phyloP scores from a whole-genome alignment of 2,329 filamentous ascomycete genomes.

The Aspergillus intermedius region DNA sequence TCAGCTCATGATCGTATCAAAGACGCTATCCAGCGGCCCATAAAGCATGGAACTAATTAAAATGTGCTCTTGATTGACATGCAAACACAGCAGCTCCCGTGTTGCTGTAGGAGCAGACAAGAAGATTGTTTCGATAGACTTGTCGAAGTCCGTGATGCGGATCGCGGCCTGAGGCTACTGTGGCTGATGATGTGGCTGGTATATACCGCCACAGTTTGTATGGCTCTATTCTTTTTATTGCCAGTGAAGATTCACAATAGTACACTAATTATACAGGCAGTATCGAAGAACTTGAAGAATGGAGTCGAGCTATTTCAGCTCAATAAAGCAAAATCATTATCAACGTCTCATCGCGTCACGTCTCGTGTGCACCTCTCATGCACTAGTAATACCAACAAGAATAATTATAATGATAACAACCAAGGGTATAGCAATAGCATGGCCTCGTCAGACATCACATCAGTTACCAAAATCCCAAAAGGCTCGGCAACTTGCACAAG shows the following conservation, averaged over 20 bases:
- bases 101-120: slow-evolving; percentile 6
- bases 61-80: slow-evolving; percentile 3
- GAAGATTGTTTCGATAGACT: slow-evolving; percentile 4
- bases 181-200: slow-evolving; percentile 14
- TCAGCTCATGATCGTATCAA: slow-evolving; percentile 26
- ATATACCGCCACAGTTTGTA: slow-evolving; percentile 19
- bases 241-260: too few relatives aligned
- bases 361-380: slow-evolving; percentile 9
- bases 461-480: slow-evolving; percentile 15
- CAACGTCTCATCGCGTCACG: not conserved
- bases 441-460: slow-evolving; percentile 1
- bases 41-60: slow-evolving; percentile 7
- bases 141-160: not conserved
- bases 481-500: slow-evolving; percentile 23
- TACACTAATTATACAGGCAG: too few relatives aligned
- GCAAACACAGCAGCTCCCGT: slow-evolving; percentile 4
- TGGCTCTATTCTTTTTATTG: too few relatives aligned
- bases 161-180: slow-evolving; percentile 8
- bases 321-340: not conserved
- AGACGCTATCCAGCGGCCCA: slow-evolving; percentile 1
- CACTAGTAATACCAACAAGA: slow-evolving; percentile 1
- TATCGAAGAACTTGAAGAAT: not conserved
- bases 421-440: slow-evolving; percentile 2
- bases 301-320: not conserved
- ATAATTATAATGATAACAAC: not conserved